Conservation (phyloP, 2,329 filamentous ascomycete species). For the Xylariales sp. region DNA sequence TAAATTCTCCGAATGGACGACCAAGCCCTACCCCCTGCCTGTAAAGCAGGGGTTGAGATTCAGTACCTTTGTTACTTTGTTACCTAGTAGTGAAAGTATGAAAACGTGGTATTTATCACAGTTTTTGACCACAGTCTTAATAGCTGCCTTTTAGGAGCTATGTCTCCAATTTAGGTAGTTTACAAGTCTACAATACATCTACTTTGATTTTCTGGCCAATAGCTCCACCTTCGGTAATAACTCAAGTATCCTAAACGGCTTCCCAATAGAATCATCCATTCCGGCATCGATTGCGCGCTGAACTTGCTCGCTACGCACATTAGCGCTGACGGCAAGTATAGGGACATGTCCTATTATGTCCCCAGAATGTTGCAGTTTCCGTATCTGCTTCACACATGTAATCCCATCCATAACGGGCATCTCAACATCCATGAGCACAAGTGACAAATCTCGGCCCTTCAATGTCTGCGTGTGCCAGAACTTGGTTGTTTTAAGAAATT, state of each 20-base stretch:
- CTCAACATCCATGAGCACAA: slow-evolving; percentile 77
- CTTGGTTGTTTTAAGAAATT: slow-evolving; percentile 49
- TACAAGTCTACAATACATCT: no score
- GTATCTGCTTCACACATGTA: slow-evolving; percentile 65
- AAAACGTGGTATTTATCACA: no score
- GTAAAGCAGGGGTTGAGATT: no score
- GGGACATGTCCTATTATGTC: slow-evolving; percentile 63
- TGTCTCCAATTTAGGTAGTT: no score
- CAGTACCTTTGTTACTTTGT: no score
- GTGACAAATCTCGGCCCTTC: slow-evolving; percentile 49
- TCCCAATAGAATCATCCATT: slow-evolving; percentile 9
- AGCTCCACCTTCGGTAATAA: slow-evolving; percentile 9
- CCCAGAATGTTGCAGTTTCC: slow-evolving; percentile 61
- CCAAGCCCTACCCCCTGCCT: no score
- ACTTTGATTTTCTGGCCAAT: no score
- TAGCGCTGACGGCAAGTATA: slow-evolving; percentile 77
- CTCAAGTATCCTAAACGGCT: slow-evolving; percentile 10
- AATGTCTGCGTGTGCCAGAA: slow-evolving; percentile 46
- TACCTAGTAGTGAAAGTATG: no score
- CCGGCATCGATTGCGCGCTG: slow-evolving; percentile 65
- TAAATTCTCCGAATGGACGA: no score
- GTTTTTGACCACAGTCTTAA: no score
- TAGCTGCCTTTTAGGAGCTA: no score
- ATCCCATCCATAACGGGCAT: slow-evolving; percentile 84
- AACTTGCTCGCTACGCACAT: slow-evolving; percentile 71